Evolutionary conservation across 2,329 filamentous ascomycete genomes (phyloP).

Genomic region (Penicillium sp.): DNA sequence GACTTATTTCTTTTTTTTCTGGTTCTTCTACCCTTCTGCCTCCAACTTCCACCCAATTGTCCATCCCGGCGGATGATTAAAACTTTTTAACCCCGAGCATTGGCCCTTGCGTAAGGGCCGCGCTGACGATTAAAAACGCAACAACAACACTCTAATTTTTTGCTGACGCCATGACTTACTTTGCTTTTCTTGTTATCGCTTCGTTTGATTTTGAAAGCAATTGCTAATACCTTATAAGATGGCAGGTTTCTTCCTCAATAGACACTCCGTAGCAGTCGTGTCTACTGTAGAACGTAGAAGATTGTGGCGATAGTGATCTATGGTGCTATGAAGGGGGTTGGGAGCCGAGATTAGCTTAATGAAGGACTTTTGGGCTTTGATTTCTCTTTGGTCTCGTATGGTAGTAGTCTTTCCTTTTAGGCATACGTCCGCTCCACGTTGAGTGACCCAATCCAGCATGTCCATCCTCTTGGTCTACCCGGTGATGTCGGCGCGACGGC

Average conservation of each 20-base stretch:
- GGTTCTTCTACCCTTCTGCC: neutral
- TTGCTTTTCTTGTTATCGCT: slow-evolving; percentile 12
- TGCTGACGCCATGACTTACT: slow-evolving; percentile 55
- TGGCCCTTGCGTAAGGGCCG: slow-evolving; percentile 36
- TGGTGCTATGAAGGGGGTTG: neutral
- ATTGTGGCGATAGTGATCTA: neutral
- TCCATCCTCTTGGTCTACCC: neutral
- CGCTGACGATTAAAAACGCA: slow-evolving; percentile 63
- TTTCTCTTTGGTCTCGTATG: too few relatives aligned
- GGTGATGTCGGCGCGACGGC: neutral
- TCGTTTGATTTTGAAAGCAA: slow-evolving; percentile 19
- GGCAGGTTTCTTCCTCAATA: slow-evolving; percentile 15
- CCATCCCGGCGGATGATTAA: slow-evolving; percentile 60
- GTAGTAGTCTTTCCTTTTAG: too few relatives aligned
- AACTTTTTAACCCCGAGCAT: slow-evolving; percentile 68
- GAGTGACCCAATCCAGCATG: neutral
- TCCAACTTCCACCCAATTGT: neutral
- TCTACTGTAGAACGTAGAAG: slow-evolving; percentile 14
- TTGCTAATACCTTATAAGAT: slow-evolving; percentile 26
- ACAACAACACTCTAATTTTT: slow-evolving; percentile 76
- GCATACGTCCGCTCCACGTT: too few relatives aligned
- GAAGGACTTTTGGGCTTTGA: too few relatives aligned
- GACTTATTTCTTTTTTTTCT: slow-evolving; percentile 8
- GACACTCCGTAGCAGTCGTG: neutral
- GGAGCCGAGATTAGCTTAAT: too few relatives aligned